Base-by-base conservation (phyloP, 2,329 filamentous ascomycete species). In the Zymoseptoria ardabiliae region DNA sequence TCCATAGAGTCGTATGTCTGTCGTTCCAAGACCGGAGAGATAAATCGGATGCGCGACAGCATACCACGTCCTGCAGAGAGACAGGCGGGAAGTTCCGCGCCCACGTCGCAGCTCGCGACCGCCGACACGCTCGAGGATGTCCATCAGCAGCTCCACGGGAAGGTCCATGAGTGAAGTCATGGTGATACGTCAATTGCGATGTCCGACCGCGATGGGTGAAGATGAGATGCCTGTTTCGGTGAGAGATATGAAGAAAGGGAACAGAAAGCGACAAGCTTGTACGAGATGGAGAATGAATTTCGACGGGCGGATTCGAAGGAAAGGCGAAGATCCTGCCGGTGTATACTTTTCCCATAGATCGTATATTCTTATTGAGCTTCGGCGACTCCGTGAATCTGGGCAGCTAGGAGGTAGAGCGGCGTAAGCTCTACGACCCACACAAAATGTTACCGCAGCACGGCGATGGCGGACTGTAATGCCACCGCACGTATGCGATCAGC, bases 51-150 rank as follows among this genome's bases (percentile, higher is more conserved):
- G 58, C 23, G 64, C 64, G 28, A 51, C 58, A 2, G 48, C 54
- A 50, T 60, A 64, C 65, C 65, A 64, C 54, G 57, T 53, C 11
- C 58, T 55, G 41, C 57, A 63, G 11, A 66, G 48, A 9, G 55
- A 51, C 13, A 64, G 57, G 50, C 57, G 61, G 20, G 58, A 21
- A 20, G 50, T 25, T 7, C 49, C 35, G n/a, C 51, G 50, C 48
- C 58, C 58, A 11, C 61, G 63, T 59, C 65, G 58, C 22, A 67
- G 65, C 54, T 65, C 61, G 51, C 61, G 56, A 25, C 65, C 65
- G 21, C 62, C 63, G n/a, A 64, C 57, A 13, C 62, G 52, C 50
- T 65, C 60, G 19, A 64, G 54, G 21, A 67, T 63, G 13, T 59
- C 55, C 11, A 41, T 55, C 17, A 62, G 53, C n/a, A 65, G 56